These are phyloP conservation scores for Pythium guiyangense DNA, from an alignment of 352 stramenopile species.

Conservation along the genomic window DNA sequence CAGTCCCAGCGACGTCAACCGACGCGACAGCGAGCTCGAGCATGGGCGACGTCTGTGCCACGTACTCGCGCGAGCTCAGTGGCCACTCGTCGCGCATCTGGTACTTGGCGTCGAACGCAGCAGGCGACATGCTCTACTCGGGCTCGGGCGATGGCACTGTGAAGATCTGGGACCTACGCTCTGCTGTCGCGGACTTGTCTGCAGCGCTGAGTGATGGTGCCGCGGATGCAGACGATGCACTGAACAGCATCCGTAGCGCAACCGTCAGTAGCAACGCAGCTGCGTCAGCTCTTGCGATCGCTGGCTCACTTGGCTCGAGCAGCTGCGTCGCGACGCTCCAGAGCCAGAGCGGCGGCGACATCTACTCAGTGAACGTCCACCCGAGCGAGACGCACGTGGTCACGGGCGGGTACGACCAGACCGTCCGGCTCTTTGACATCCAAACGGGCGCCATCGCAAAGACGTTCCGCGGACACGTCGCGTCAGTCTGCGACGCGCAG, in stretches of 20 bases:
- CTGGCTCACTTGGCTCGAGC: conserved; percentile 25
- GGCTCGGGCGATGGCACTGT: conserved; percentile 79
- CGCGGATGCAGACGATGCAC: conserved; percentile 18
- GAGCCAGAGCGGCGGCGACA: conserved; percentile 44
- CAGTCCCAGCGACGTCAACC: neutral
- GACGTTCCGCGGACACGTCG: conserved; percentile 76
- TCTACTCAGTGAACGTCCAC: conserved; percentile 85
- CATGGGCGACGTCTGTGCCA: conserved; percentile 43
- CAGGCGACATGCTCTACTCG: conserved; percentile 67
- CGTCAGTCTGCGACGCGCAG: conserved; percentile 82
- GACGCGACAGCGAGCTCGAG: conserved; percentile 7
- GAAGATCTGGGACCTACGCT: conserved; percentile 84
- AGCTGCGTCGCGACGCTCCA: conserved; percentile 56
- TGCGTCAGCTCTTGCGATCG: conserved; percentile 2
- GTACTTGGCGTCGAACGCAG: conserved; percentile 65
- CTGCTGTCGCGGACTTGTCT: conserved; percentile 31
- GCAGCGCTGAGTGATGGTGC: conserved; percentile 25
- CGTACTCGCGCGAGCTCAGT: conserved; percentile 56
- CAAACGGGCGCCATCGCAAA: conserved; percentile 62
- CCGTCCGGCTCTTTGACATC: conserved; percentile 83
- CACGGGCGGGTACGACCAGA: conserved; percentile 85
- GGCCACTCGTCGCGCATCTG: conserved; percentile 83
- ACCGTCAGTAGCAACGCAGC: conserved; percentile 17
- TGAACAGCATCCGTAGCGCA: conserved; percentile 25
- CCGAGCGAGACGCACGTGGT: conserved; percentile 84